A percentile compares a stretch with the other conserved stretches of the same genome.
phyloP scores from a whole-genome alignment of 2,329 filamentous ascomycete genomes.

The Fusarium sarcochroum region DNA sequence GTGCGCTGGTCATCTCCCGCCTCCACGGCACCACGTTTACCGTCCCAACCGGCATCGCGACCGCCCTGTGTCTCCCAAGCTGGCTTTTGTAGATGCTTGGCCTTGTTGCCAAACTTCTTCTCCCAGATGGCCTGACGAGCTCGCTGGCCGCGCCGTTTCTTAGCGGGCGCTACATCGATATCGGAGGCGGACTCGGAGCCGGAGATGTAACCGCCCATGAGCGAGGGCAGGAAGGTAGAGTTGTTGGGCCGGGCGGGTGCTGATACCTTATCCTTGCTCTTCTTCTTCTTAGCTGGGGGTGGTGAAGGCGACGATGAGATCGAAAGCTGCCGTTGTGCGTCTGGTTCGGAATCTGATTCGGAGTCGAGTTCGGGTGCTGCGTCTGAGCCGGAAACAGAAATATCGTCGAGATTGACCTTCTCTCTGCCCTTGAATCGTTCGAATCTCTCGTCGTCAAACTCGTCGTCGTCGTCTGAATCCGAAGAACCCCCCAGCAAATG shows the following conservation, averaged over 20 bases:
- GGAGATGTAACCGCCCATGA: slow-evolving; percentile 85
- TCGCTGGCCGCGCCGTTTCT: slow-evolving; percentile 84
- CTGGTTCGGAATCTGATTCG: slow-evolving; percentile 41
- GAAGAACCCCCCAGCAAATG: slow-evolving; percentile 61
- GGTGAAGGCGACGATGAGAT: slow-evolving; percentile 54
- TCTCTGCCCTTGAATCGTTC: slow-evolving; percentile 53
- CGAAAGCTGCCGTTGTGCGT: slow-evolving; percentile 36
- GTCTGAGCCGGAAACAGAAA: slow-evolving; percentile 56
- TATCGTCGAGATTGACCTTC: slow-evolving; percentile 57
- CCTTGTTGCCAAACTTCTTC: slow-evolving; percentile 81
- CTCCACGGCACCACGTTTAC: slow-evolving; percentile 68
- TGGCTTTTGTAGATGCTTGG: slow-evolving; percentile 72
- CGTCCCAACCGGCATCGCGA: slow-evolving; percentile 70
- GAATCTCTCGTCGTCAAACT: slow-evolving; percentile 53
- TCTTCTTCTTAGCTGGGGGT: slow-evolving; percentile 54
- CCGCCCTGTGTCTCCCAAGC: slow-evolving; percentile 49
- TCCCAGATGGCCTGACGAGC: slow-evolving; percentile 85
- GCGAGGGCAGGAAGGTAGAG: slow-evolving; percentile 79
- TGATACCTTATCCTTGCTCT: slow-evolving; percentile 43
- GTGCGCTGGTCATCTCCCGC: slow-evolving; percentile 56
- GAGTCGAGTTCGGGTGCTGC: slow-evolving; percentile 50
- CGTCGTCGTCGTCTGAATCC: slow-evolving; percentile 57
- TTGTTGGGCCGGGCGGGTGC: slow-evolving; percentile 43
- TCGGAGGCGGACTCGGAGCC: slow-evolving; percentile 80
- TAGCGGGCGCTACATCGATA: slow-evolving; percentile 71